Evolutionary conservation across 2,329 filamentous ascomycete species (phyloP).

Genomic region (Cladosporium phlei): DNA sequence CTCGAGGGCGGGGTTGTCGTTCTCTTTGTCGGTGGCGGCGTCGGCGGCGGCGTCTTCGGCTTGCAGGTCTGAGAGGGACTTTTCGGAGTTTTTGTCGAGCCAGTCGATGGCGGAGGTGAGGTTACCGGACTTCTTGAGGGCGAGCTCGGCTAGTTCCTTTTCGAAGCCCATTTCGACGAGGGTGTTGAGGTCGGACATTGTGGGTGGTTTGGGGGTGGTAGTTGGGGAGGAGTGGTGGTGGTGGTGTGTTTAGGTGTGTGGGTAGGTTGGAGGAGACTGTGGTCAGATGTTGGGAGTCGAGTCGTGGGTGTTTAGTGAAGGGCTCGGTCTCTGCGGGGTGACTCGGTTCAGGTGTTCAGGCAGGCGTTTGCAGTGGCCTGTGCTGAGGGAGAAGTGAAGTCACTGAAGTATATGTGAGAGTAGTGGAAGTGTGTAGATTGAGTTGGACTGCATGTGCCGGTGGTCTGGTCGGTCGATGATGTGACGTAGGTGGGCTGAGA

Average conservation of each 20-base stretch:
- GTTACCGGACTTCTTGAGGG: conserved; percentile 76
- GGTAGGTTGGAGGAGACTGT: neutral
- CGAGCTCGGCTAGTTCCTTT: conserved; percentile 72
- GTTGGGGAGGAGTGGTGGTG: neutral
- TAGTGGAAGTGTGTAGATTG: no score
- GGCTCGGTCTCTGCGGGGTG: no score
- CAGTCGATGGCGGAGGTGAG: conserved; percentile 83
- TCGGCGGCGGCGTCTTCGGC: conserved; percentile 33
- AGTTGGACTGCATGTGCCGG: no score
- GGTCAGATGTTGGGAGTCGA: neutral
- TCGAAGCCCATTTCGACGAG: conserved; percentile 74
- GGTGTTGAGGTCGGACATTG: conserved; percentile 54
- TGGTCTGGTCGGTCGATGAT: no score
- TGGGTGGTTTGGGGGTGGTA: conserved; percentile 20
- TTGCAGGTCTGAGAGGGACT: conserved; percentile 75
- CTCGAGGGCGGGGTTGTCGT: conserved; percentile 58
- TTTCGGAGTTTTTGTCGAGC: conserved; percentile 89
- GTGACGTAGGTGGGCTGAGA: no score
- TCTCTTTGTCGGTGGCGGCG: no score
- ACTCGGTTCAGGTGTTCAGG: conserved; percentile 10
- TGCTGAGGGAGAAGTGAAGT: neutral
- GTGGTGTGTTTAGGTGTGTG: neutral
- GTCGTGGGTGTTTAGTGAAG: neutral
- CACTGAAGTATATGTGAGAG: no score
- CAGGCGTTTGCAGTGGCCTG: neutral